Evolutionary conservation across 192 early-diverging fungal species (phyloP).

Genomic region (Coemansia aciculifera): DNA sequence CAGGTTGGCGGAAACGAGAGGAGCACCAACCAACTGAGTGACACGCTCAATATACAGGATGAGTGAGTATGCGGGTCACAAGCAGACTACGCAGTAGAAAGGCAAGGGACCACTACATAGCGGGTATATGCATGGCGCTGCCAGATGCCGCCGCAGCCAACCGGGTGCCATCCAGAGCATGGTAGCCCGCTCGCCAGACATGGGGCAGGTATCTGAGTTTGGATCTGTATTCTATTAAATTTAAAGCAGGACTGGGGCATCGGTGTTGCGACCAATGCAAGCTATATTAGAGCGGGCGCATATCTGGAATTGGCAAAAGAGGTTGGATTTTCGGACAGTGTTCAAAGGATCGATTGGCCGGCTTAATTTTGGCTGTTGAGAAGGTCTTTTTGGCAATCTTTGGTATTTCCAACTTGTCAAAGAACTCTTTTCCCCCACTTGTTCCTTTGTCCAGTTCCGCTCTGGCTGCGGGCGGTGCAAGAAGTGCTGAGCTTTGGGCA

Average conservation of each 20-base stretch:
- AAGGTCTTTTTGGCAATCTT: background rate
- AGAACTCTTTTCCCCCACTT: background rate
- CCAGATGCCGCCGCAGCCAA: background rate
- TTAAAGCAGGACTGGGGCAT: background rate
- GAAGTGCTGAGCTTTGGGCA: background rate
- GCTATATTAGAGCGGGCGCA: background rate
- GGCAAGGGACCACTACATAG: slow-evolving; percentile 3
- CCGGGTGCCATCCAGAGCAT: background rate
- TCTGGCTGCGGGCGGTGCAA: background rate
- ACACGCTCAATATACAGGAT: background rate
- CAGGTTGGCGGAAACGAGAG: background rate
- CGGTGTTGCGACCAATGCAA: background rate
- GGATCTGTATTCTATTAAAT: background rate
- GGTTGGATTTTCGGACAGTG: slow-evolving; percentile 6
- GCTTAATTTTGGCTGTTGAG: slow-evolving; percentile 6
- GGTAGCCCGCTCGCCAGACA: slow-evolving; percentile 4
- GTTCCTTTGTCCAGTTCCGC: background rate
- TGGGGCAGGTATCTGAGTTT: background rate
- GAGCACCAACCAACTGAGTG: background rate
- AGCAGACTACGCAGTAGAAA: background rate
- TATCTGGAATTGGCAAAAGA: background rate
- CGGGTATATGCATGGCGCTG: slow-evolving; percentile 1
- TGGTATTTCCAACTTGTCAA: background rate
- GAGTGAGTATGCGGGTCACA: background rate
- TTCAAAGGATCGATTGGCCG: slow-evolving; percentile 7